phyloP scores from a whole-genome alignment of 306 rosid species.

The Begonia masoniana region DNA sequence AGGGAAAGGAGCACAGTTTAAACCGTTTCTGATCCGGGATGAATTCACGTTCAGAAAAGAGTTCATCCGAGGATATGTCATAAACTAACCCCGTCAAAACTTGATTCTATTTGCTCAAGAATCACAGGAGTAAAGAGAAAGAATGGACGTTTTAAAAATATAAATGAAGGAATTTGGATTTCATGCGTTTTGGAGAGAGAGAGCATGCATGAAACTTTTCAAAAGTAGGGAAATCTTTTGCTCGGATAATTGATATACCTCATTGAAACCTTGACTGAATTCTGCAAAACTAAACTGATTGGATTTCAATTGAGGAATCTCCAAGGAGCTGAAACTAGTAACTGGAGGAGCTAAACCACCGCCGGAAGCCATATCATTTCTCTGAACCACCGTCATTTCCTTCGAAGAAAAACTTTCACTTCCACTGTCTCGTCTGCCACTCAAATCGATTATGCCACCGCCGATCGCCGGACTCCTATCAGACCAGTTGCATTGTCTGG shows the following conservation, averaged over 20 bases:
- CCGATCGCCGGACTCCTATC: constrained; percentile 1
- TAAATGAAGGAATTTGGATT: too few relatives aligned
- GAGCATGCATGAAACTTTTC: too few relatives aligned
- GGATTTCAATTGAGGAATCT: constrained; percentile 55
- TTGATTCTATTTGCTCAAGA: too few relatives aligned
- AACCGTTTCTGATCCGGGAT: too few relatives aligned
- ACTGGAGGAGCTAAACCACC: constrained; percentile 19
- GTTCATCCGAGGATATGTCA: too few relatives aligned
- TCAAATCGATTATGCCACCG: constrained; percentile 1
- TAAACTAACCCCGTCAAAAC: too few relatives aligned
- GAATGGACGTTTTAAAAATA: too few relatives aligned
- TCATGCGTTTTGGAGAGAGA: too few relatives aligned
- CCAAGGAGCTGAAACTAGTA: constrained; percentile 31
- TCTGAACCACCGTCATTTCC: constrained; percentile 27
- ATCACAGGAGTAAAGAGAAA: too few relatives aligned
- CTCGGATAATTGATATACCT: constrained; percentile 26
- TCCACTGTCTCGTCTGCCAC: constrained; percentile 34
- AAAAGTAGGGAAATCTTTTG: too few relatives aligned
- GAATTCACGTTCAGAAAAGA: too few relatives aligned
- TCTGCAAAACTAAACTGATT: constrained; percentile 58
- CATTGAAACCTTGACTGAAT: constrained; percentile 53
- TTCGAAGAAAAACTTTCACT: constrained; percentile 73
- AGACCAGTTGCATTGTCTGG: constrained; percentile 92
- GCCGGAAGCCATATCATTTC: constrained; percentile 37
- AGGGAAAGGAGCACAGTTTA: too few relatives aligned